Evolutionary conservation across 2,329 filamentous ascomycete species (phyloP).

Genomic region (Trichophyton simii): DNA sequence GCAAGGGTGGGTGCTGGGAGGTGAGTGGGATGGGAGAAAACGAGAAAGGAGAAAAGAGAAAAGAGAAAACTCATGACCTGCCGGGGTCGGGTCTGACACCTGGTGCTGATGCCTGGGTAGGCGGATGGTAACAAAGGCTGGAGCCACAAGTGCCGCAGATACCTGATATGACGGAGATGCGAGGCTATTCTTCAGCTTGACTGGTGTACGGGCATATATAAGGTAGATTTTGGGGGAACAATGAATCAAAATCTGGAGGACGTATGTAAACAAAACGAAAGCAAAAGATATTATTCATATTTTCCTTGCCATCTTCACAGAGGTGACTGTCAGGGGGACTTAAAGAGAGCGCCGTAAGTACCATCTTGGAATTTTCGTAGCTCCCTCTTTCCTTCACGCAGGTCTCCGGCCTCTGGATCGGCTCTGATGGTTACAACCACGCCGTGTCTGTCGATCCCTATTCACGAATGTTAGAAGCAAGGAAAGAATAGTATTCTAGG

Average conservation of each 20-base stretch:
- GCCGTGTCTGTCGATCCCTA: conserved; percentile 9
- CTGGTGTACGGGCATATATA: neutral
- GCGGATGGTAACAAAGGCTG: neutral
- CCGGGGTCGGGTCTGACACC: neutral
- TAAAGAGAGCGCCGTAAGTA: conserved; percentile 9
- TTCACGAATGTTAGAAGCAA: neutral
- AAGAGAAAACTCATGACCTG: neutral
- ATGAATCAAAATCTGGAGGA: neutral
- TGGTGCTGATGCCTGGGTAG: neutral
- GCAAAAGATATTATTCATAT: neutral
- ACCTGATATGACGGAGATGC: neutral
- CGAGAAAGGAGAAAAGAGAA: neutral
- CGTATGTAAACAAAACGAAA: neutral
- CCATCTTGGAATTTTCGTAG: conserved; percentile 7
- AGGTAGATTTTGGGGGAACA: neutral
- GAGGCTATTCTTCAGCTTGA: neutral
- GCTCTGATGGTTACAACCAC: conserved; percentile 10
- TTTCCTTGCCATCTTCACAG: neutral
- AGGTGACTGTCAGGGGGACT: neutral
- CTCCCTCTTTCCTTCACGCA: neutral
- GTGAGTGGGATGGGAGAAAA: neutral
- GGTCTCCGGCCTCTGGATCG: conserved; percentile 3
- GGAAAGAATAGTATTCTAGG: neutral
- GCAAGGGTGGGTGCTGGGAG: too few species aligned
- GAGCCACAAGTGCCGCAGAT: neutral